Conservation (phyloP, 805 yeast species). For the Cyberlindnera saturnus region DNA sequence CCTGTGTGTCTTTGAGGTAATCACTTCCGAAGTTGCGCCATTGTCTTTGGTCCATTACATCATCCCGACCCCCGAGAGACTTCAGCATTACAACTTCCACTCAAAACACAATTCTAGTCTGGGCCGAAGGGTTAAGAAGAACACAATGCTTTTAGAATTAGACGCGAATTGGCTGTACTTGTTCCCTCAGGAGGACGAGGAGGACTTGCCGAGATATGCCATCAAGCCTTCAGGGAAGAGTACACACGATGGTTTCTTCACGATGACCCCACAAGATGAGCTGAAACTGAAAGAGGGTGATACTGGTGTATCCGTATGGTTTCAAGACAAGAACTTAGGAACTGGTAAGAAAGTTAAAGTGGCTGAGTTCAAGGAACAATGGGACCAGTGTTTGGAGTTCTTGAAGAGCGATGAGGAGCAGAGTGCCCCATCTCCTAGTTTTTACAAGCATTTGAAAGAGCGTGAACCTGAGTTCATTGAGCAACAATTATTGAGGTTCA, state of each 20-base stretch:
- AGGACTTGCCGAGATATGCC: slow-evolving; percentile 24
- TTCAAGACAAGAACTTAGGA: slow-evolving; percentile 6
- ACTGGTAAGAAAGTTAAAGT: not conserved
- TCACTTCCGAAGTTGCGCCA: no score
- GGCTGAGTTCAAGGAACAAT: slow-evolving; percentile 4
- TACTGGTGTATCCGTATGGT: not conserved
- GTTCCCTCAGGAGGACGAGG: slow-evolving; percentile 23
- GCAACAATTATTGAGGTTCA: slow-evolving; percentile 17
- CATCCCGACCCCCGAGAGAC: no score
- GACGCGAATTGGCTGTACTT: slow-evolving; percentile 15
- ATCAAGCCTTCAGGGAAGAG: slow-evolving; percentile 6
- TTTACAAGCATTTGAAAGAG: slow-evolving; percentile 13
- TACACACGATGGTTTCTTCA: slow-evolving; percentile 13
- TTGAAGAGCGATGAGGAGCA: not conserved
- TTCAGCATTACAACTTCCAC: no score
- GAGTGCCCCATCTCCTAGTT: slow-evolving; percentile 2
- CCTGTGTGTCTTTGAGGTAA: no score
- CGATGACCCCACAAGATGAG: slow-evolving; percentile 11
- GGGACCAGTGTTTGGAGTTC: slow-evolving; percentile 7
- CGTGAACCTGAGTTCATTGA: slow-evolving; percentile 15
- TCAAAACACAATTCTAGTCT: no score
- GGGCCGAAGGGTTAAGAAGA: not conserved
- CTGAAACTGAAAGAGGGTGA: slow-evolving; percentile 1
- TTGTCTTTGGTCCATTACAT: no score
- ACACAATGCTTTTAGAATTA: slow-evolving; percentile 14